phyloP scores from a whole-genome alignment of 2,329 filamentous ascomycete genomes.

The Immersiporthe knoxdaviesiana region DNA sequence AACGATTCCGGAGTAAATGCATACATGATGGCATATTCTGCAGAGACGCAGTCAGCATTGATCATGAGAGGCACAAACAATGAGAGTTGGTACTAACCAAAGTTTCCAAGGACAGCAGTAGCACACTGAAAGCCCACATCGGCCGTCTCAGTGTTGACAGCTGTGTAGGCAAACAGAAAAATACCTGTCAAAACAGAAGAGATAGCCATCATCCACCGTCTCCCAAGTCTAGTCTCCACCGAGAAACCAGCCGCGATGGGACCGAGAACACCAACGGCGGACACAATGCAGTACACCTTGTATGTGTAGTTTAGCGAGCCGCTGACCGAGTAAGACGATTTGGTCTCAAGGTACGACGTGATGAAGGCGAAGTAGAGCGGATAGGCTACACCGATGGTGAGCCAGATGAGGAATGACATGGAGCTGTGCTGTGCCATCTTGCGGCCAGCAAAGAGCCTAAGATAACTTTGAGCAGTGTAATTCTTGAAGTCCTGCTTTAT shows the following conservation, averaged over 20 bases:
- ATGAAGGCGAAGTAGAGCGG: slow-evolving; percentile 52
- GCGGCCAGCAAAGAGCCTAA: slow-evolving; percentile 37
- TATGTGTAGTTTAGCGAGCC: slow-evolving; percentile 39
- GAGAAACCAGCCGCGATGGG: slow-evolving; percentile 46
- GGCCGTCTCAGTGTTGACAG: slow-evolving; percentile 43
- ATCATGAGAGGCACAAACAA: background rate
- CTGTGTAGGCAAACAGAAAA: slow-evolving; percentile 51
- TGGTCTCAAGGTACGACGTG: slow-evolving; percentile 48
- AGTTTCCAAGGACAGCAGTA: slow-evolving; percentile 51
- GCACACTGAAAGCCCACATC: slow-evolving; percentile 46
- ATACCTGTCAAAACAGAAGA: slow-evolving; percentile 49
- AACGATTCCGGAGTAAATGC: slow-evolving; percentile 61
- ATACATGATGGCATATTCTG: slow-evolving; percentile 45
- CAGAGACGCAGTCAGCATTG: background rate
- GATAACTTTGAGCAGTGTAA: slow-evolving; percentile 37
- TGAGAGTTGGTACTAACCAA: slow-evolving; percentile 35
- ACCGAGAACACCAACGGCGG: slow-evolving; percentile 44
- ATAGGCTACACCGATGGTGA: slow-evolving; percentile 51
- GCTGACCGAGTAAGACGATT: slow-evolving; percentile 37
- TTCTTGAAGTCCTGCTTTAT: slow-evolving; percentile 37
- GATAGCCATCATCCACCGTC: slow-evolving; percentile 49
- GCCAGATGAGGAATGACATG: slow-evolving; percentile 47
- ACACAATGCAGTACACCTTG: slow-evolving; percentile 43
- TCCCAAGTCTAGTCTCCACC: slow-evolving; percentile 46
- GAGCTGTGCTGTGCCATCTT: slow-evolving; percentile 41